A percentile compares a stretch with the other conserved stretches of the same genome.
Evolutionary conservation across 805 yeast species (phyloP).

Genomic region (Wickerhamomyces sydowiorum): DNA sequence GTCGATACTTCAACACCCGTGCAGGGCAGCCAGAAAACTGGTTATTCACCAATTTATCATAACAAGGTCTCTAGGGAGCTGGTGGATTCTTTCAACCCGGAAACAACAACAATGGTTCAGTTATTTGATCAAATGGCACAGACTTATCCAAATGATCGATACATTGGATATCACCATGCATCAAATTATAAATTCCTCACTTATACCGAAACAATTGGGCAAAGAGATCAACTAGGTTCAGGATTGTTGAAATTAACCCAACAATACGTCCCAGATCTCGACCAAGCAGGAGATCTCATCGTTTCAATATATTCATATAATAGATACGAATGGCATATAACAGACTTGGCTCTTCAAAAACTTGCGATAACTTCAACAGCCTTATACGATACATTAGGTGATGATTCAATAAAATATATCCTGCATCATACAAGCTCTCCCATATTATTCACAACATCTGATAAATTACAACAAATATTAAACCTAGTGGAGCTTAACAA

Average conservation of each 20-base stretch:
- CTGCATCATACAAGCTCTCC: constrained; percentile 52
- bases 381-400: constrained; percentile 46
- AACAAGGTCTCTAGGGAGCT: constrained; percentile 29
- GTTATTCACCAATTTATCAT: constrained; percentile 44
- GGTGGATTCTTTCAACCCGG: constrained; percentile 36
- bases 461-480: background rate
- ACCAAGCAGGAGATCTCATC: constrained; percentile 36
- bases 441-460: constrained; percentile 14
- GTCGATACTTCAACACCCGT: background rate
- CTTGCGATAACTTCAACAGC: constrained; percentile 43
- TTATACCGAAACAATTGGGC: constrained; percentile 30
- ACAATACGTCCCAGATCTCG: constrained; percentile 11
- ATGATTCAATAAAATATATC: constrained; percentile 53
- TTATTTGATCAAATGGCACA: background rate
- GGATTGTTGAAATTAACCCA: constrained; percentile 36
- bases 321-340: constrained; percentile 54
- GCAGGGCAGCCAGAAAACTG: constrained; percentile 16
- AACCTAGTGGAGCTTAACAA: background rate
- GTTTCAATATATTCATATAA: constrained; percentile 48
- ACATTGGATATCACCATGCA: background rate
- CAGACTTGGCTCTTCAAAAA: constrained; percentile 57
- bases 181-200: constrained; percentile 30
- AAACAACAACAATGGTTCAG: constrained; percentile 7
- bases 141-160: background rate
- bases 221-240: constrained; percentile 41